Evolutionary conservation across 768 basidiomycete genomes (phyloP), one percentile per base, ranked within the genome.

Genomic region (Mycena epipterygia): DNA sequence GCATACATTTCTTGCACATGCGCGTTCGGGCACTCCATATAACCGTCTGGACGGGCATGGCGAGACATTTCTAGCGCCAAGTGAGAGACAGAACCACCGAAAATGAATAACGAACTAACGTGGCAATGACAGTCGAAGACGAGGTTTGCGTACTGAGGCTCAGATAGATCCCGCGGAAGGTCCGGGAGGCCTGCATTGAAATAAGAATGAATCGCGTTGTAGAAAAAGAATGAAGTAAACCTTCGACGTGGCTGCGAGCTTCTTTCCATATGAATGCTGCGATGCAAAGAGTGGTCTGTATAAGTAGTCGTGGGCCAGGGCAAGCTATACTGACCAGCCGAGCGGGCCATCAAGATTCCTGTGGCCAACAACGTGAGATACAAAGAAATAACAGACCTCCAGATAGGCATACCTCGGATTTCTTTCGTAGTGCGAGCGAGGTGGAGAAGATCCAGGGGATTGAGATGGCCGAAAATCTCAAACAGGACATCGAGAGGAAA

Each of bases 61-160:
- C 73, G 23, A 79, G 61, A 69, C 84, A 85, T 59, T 80, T 78
- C 83, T 85, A 48, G 41, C 30, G n/a, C 46, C 32, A 60, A 25
- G 21, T 59, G 21, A 66, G 55, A 61, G 48, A 41, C 32, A 19
- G 39, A 53, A 62, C 8, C 30, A 27, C 7, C 7, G 16, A 59
- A 30, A 13, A 75, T n/a, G 13, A 11, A 29, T 52, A 41, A n/a
- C 27, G 44, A 44, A 63, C 74, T 67, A 69, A 86, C 87, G 78
- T 86, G 81, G 74, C 87, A 86, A 74, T 81, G 76, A 37, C 81
- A 66, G 66, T 82, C 81, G 64, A 88, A 88, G 13, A 79, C 80
- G n/a, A 89, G 81, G 66, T 80, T 81, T 12, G 84, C 81, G 66
- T 84, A 88, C 62, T 85, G 80, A 0, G 80, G 81, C 67, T 89